Conservation (phyloP, 177 flowering plant genomes). For the Vitis hybrid region DNA sequence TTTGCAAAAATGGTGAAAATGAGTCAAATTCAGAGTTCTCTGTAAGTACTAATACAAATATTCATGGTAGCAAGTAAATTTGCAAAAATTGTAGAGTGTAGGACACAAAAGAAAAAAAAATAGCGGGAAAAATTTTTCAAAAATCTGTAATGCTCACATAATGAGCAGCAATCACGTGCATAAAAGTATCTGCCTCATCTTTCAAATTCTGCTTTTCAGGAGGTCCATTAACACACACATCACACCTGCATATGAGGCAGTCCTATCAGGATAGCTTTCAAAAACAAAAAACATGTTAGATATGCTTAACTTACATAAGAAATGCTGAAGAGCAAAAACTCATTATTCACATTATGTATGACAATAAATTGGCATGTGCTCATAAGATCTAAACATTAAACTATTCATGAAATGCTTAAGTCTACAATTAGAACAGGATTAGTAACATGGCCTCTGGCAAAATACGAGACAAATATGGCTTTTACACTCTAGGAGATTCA, state of each 20-base stretch:
- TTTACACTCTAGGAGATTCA: background rate
- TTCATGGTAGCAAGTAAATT: too few species aligned
- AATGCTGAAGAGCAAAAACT: too few species aligned
- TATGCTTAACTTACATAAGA: background rate
- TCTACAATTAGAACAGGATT: too few species aligned
- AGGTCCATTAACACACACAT: constrained; percentile 76
- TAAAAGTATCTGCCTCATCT: constrained; percentile 53
- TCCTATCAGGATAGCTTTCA: background rate
- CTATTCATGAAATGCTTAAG: background rate
- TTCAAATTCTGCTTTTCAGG: constrained; percentile 64
- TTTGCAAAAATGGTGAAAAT: too few species aligned
- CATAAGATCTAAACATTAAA: background rate
- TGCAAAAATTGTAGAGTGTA: background rate
- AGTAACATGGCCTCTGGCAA: background rate
- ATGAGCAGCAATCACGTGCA: constrained; percentile 56
- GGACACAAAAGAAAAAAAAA: background rate
- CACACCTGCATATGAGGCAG: constrained; percentile 61
- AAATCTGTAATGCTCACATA: constrained; percentile 35
- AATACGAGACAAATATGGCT: background rate
- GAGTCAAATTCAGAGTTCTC: too few species aligned
- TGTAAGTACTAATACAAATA: too few species aligned
- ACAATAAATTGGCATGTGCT: too few species aligned
- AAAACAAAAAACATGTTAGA: background rate
- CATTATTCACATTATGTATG: too few species aligned
- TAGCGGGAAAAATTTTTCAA: too few species aligned